Evolutionary conservation across 2,329 filamentous ascomycete species (phyloP).

Genomic region (Pseudocercospora ulei): DNA sequence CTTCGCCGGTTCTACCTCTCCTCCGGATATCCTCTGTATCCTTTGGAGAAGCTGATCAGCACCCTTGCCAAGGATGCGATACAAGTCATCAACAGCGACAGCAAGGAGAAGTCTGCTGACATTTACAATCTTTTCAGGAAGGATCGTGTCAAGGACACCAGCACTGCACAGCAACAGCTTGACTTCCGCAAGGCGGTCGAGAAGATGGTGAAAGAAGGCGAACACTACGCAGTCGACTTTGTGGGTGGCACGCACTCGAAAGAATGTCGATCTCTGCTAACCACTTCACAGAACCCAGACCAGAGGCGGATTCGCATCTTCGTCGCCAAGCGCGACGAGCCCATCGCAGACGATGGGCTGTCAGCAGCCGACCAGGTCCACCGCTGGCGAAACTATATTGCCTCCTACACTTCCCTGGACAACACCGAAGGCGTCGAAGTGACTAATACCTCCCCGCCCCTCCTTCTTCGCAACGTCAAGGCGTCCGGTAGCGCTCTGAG

Average conservation of each 20-base stretch:
- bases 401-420: constrained; percentile 78
- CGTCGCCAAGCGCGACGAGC: constrained; percentile 79
- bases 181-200: constrained; percentile 85
- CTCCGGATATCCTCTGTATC: constrained; percentile 87
- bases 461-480: constrained; percentile 36
- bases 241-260: constrained; percentile 50
- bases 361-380: constrained; percentile 43
- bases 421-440: constrained; percentile 52
- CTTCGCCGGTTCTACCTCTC: constrained; percentile 84
- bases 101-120: constrained; percentile 87
- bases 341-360: constrained; percentile 58
- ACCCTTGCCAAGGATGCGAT: constrained; percentile 71
- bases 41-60: constrained; percentile 77
- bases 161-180: constrained; percentile 81
- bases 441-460: constrained; percentile 33
- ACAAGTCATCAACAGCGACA: constrained; percentile 72
- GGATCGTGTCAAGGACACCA: constrained; percentile 71
- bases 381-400: constrained; percentile 90
- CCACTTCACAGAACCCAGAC: constrained; percentile 50
- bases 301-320: constrained; percentile 62
- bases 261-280: constrained; percentile 1
- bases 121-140: constrained; percentile 78
- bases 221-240: constrained; percentile 81
- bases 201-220: constrained; percentile 83
- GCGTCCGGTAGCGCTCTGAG: constrained; percentile 32